Evolutionary conservation across 768 basidiomycete genomes (phyloP).

Genomic region (Coprinellus aureogranulatus): DNA sequence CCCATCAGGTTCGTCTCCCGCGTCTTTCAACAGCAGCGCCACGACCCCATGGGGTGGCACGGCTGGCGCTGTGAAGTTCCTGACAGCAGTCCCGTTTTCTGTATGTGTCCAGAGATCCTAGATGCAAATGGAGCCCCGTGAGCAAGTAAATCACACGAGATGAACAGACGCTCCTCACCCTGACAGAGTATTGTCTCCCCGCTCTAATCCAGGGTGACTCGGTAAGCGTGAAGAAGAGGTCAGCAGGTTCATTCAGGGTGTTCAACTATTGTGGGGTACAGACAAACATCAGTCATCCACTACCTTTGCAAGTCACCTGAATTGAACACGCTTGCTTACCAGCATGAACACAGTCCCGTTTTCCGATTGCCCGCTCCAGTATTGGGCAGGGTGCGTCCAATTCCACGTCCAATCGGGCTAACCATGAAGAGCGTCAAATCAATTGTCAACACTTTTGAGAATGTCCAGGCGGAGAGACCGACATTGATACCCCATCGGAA

Average conservation of each 20-base stretch:
- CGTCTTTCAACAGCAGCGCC: conserved; percentile 63
- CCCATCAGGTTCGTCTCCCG: conserved; percentile 62
- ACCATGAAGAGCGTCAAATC: background rate
- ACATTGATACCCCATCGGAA: conserved; percentile 73
- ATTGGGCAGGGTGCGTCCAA: conserved; percentile 59
- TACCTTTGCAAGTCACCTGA: background rate
- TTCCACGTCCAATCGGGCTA: conserved; percentile 44
- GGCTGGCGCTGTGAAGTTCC: conserved; percentile 49
- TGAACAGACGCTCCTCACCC: no score
- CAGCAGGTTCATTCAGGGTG: conserved; percentile 51
- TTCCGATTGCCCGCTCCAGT: conserved; percentile 66
- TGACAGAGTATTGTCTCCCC: conserved; percentile 61
- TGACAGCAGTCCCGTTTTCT: conserved; percentile 62
- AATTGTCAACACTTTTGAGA: background rate
- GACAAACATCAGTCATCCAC: background rate
- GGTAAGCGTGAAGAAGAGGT: conserved; percentile 61
- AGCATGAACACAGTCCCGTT: conserved; percentile 70
- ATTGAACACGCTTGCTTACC: conserved; percentile 30
- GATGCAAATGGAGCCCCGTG: background rate
- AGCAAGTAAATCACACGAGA: conserved; percentile 22
- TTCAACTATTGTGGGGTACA: conserved; percentile 45
- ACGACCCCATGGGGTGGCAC: conserved; percentile 71
- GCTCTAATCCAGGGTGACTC: conserved; percentile 73
- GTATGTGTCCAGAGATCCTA: conserved; percentile 78
- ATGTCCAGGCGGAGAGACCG: conserved; percentile 19